phyloP scores from a whole-genome alignment of 2,329 filamentous ascomycete genomes.

The Bipolaris sorokiniana region DNA sequence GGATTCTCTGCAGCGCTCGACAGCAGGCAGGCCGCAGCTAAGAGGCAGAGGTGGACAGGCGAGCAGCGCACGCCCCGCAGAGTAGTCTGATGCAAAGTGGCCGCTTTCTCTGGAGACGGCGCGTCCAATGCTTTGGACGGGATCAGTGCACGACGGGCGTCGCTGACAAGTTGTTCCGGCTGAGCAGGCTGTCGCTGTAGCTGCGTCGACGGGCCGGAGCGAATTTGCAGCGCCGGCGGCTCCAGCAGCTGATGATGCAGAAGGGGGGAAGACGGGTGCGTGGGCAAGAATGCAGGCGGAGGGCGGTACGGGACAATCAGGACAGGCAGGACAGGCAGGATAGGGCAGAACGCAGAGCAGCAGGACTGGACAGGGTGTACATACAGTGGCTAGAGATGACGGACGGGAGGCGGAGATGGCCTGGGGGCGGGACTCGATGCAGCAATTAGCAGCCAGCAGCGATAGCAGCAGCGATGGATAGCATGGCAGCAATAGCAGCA shows the following conservation, averaged over 20 bases:
- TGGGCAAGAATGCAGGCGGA: slow-evolving; percentile 24
- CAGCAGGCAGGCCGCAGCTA: slow-evolving; percentile 50
- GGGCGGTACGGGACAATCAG: neutral
- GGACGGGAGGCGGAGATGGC: slow-evolving; percentile 43
- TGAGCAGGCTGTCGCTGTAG: slow-evolving; percentile 27
- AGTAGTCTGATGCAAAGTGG: slow-evolving; percentile 35
- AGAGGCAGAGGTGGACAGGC: slow-evolving; percentile 49
- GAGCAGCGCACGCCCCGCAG: slow-evolving; percentile 44
- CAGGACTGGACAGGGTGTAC: no score
- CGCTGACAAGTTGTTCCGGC: slow-evolving; percentile 30
- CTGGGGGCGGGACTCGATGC: slow-evolving; percentile 36
- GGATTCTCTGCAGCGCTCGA: slow-evolving; percentile 46
- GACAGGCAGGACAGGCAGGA: neutral
- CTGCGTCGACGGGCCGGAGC: slow-evolving; percentile 47
- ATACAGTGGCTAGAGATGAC: slow-evolving; percentile 33
- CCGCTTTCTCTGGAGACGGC: slow-evolving; percentile 34
- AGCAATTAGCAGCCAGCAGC: neutral
- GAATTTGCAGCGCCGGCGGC: slow-evolving; percentile 41
- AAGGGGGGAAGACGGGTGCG: slow-evolving; percentile 23
- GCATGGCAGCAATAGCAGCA: no score
- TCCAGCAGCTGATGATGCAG: slow-evolving; percentile 23
- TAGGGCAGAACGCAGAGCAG: no score
- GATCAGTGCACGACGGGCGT: slow-evolving; percentile 36
- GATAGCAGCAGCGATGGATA: no score
- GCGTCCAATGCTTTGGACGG: slow-evolving; percentile 32